Conservation (phyloP, 257 asterid species). For the Nicotiana benthamiana region DNA sequence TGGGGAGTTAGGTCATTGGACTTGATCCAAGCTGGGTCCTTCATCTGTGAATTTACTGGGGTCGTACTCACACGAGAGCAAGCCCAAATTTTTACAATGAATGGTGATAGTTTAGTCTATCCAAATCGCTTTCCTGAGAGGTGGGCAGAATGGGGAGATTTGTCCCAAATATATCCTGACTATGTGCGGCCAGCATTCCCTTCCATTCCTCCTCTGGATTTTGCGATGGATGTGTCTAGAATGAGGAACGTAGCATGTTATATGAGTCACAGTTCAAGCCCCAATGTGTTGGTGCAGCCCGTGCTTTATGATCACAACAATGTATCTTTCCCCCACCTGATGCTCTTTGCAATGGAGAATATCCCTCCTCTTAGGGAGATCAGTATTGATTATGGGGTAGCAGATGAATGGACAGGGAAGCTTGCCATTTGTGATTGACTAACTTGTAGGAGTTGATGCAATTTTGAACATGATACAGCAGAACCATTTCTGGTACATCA, state of each 20-base stretch:
- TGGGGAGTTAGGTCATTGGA: constrained; percentile 95
- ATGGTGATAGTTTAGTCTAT: constrained; percentile 71
- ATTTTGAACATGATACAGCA: constrained; percentile 12
- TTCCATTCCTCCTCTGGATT: constrained; percentile 67
- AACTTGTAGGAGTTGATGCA: constrained; percentile 11
- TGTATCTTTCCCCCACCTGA: constrained; percentile 71
- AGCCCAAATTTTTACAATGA: constrained; percentile 67
- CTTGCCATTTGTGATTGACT: constrained; percentile 64
- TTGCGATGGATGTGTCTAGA: constrained; percentile 78
- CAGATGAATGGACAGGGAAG: constrained; percentile 62
- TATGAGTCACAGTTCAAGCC: constrained; percentile 69
- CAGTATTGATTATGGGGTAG: constrained; percentile 77
- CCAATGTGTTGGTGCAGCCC: constrained; percentile 73
- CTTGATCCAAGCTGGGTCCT: constrained; percentile 82
- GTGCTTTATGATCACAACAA: constrained; percentile 74
- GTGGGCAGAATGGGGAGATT: constrained; percentile 89
- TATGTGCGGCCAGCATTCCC: constrained; percentile 54
- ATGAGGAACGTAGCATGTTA: constrained; percentile 89
- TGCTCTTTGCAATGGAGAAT: constrained; percentile 86
- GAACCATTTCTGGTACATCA: constrained; percentile 3
- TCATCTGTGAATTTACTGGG: constrained; percentile 88
- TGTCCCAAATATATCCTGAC: constrained; percentile 48
- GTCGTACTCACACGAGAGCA: constrained; percentile 75
- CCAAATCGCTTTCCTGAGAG: constrained; percentile 63
- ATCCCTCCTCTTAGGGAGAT: constrained; percentile 86